Conservation (phyloP, 768 basidiomycete genomes). For the Boletus vinaceobasis region DNA sequence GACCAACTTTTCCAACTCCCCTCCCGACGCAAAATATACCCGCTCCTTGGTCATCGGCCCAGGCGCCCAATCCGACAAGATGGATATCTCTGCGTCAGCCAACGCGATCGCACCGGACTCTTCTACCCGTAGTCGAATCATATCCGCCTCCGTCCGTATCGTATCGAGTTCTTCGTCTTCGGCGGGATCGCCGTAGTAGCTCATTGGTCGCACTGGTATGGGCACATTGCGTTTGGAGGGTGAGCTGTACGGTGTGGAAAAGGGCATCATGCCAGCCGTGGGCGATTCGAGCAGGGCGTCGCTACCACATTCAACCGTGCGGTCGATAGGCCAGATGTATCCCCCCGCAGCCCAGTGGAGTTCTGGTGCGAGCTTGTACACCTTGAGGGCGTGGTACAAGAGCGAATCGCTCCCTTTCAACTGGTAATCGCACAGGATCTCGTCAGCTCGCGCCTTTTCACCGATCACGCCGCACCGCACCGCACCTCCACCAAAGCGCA, state of each 20-base stretch:
- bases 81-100: slow-evolving; percentile 56
- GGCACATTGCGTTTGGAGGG: slow-evolving; percentile 28
- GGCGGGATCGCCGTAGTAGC: slow-evolving; percentile 38
- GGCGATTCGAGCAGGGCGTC: slow-evolving; percentile 36
- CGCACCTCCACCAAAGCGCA: slow-evolving; percentile 5
- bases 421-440: slow-evolving; percentile 34
- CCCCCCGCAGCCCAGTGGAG: slow-evolving; percentile 82
- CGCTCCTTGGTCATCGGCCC: slow-evolving; percentile 57
- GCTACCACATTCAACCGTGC: slow-evolving; percentile 58
- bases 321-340: slow-evolving; percentile 76
- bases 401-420: slow-evolving; percentile 75
- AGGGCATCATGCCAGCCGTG: slow-evolving; percentile 22
- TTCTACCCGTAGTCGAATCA: slow-evolving; percentile 55
- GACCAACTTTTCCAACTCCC: slow-evolving; percentile 67
- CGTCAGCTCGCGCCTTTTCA: slow-evolving; percentile 13
- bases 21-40: slow-evolving; percentile 64
- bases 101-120: slow-evolving; percentile 67
- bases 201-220: slow-evolving; percentile 40
- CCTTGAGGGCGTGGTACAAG: slow-evolving; percentile 71
- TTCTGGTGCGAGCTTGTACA: slow-evolving; percentile 71
- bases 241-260: slow-evolving; percentile 20
- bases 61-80: slow-evolving; percentile 53
- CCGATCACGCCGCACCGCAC: slow-evolving; percentile 6
- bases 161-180: slow-evolving; percentile 36
- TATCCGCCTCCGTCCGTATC: slow-evolving; percentile 28